These are phyloP conservation scores for Graphilbum fragrans DNA, from an alignment of 2,329 filamentous ascomycete genomes.

Conservation along the genomic window DNA sequence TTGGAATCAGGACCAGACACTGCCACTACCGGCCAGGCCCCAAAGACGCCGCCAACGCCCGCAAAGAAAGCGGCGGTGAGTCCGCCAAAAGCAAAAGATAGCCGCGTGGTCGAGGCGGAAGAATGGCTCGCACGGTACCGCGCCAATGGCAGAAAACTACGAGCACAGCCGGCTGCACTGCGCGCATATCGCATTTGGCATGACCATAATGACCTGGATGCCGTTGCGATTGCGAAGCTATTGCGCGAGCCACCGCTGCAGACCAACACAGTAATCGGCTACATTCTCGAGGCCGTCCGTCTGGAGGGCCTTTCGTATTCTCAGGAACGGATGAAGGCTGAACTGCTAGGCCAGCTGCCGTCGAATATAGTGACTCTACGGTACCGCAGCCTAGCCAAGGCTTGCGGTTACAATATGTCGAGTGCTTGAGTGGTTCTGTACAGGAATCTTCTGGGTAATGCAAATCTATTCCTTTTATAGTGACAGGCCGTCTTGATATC, in stretches of 20 bases:
- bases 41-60: not conserved
- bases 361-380: conserved; percentile 8
- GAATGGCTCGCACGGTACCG: conserved; percentile 23
- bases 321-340: conserved; percentile 26
- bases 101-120: conserved; percentile 31
- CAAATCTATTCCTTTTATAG: too few species aligned
- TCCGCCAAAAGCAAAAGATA: conserved; percentile 20
- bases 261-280: conserved; percentile 39
- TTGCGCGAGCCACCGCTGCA: conserved; percentile 50
- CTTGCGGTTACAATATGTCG: conserved; percentile 6
- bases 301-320: conserved; percentile 38
- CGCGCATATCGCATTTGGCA: conserved; percentile 56
- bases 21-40: not conserved
- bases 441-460: too few species aligned
- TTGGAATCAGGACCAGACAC: conserved; percentile 1
- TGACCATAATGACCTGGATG: conserved; percentile 31
- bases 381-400: conserved; percentile 17
- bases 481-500: too few species aligned
- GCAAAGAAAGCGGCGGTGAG: conserved; percentile 6
- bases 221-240: conserved; percentile 37
- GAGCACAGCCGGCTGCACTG: conserved; percentile 23
- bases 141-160: conserved; percentile 6
- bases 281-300: conserved; percentile 45
- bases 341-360: conserved; percentile 27
- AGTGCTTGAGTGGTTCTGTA: too few species aligned